Base-by-base conservation (phyloP, 768 basidiomycete species). In the Suillus weaverae region DNA sequence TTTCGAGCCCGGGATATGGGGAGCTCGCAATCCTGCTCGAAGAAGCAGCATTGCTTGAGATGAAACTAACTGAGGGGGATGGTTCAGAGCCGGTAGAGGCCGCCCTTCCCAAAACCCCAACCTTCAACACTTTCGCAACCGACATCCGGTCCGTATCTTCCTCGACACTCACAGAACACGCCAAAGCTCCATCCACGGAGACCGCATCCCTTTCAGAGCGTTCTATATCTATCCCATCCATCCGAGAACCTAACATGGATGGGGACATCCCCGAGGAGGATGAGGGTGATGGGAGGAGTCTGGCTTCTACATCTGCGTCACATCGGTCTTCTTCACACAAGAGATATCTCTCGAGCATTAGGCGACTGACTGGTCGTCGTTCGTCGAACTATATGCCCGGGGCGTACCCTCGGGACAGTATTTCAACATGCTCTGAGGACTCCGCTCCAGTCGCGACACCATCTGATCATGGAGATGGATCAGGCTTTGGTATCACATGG, bases 401-500 rank as follows among this genome's bases (percentile, higher is more conserved):
- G 10, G 67, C 79, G 2, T 81, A 83, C 61, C 79, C 83, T 30
- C 83, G 90, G 18, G 77, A 85, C 41, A 92, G 90, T 70, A 78
- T 85, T 61, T 89, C 87, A 32, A 76, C 87, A 62, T 90, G 89
- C 0, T 89, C 87, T 7, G 89, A 91, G 67, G 89, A 90, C 69
- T 89, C 88, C 32, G 81, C 81, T 38, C 77, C 83, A 26, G 81
- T 88, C n/a, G 76, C 81, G 7, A 89, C 86, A 22, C 89, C 89
- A 35, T 82, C 87, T 8, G 79, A 87, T 65, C 74, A 78, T 70
- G 74, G 78, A 65, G 68, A 72, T 38, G 68, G 71, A 53, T 70
- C 76, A 67, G 50, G 75, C 55, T 71, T 74, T 26, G 76, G 80
- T 1, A 74, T 82, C 44, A 71, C 77, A 7, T 86, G 84, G 83